A percentile compares a stretch with the other conserved stretches of the same genome.
Conservation (phyloP, 2,329 filamentous ascomycete species). For the Tolypocladium nubicola region DNA sequence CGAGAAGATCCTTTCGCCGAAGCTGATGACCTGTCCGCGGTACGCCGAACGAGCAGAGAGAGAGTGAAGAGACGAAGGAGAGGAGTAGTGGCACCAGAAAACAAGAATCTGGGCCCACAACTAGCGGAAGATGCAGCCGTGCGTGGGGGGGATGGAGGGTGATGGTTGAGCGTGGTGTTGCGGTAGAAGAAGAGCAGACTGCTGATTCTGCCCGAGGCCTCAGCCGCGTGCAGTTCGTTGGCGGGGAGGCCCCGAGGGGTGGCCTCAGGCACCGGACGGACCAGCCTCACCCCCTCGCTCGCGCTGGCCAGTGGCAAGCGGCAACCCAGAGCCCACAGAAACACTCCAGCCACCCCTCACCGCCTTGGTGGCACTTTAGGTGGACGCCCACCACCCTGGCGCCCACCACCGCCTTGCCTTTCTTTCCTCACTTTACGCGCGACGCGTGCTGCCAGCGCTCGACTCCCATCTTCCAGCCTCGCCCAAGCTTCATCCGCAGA, state of each 20-base stretch:
- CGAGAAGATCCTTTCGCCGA: neutral
- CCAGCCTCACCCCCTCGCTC: neutral
- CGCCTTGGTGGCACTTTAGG: neutral
- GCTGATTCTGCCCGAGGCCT: neutral
- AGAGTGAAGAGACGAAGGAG: neutral
- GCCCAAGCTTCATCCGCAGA: slow-evolving; percentile 15
- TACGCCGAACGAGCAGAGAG: neutral
- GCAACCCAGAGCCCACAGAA: neutral
- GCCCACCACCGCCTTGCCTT: neutral
- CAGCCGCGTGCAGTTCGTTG: neutral
- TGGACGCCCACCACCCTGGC: neutral
- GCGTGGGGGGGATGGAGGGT: neutral
- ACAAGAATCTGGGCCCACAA: neutral
- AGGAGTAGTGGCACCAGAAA: neutral
- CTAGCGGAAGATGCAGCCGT: neutral
- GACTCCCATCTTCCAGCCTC: slow-evolving; percentile 4
- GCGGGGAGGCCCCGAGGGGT: neutral
- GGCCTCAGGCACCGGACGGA: neutral
- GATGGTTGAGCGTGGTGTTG: neutral
- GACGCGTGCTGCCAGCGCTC: slow-evolving; percentile 17
- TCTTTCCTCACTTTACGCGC: slow-evolving; percentile 24
- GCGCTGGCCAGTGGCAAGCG: neutral
- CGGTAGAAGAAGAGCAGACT: neutral
- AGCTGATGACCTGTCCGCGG: neutral
- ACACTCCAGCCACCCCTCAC: neutral